These are phyloP conservation scores for Ophiostoma montium DNA, from an alignment of 2,329 filamentous ascomycete species.

Conservation along the genomic window DNA sequence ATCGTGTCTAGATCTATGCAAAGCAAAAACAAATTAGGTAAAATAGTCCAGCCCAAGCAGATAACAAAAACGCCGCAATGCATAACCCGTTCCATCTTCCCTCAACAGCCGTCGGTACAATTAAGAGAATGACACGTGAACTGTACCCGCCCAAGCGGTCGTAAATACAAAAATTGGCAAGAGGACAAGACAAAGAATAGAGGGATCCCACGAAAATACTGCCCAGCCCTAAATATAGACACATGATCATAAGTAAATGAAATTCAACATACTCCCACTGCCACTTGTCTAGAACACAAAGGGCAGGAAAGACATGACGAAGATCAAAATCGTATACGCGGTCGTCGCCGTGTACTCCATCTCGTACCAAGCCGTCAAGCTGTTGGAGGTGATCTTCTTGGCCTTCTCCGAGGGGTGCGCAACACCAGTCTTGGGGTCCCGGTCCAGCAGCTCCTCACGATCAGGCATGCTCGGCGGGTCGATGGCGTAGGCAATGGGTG, in stretches of 20 bases:
- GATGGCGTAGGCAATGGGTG: constrained; percentile 45
- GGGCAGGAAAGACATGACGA: constrained; percentile 21
- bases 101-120: background rate
- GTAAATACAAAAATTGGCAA: background rate
- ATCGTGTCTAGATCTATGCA: background rate
- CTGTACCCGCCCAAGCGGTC: background rate
- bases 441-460: constrained; percentile 31
- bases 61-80: background rate
- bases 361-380: constrained; percentile 38
- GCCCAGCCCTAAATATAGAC: background rate
- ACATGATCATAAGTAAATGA: background rate
- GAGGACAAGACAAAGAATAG: background rate
- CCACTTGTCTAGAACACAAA: constrained; percentile 2
- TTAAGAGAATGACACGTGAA: background rate
- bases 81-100: background rate
- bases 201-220: background rate
- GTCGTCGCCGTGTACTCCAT: constrained; percentile 38
- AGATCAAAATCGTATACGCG: constrained; percentile 34
- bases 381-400: constrained; percentile 25
- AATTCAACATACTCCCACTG: background rate
- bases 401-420: constrained; percentile 30
- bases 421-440: constrained; percentile 40
- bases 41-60: background rate
- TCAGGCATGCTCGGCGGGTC: constrained; percentile 37
- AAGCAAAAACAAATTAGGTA: background rate